Conservation (phyloP, 2,329 filamentous ascomycete species). For the Colletotrichum costaricense region DNA sequence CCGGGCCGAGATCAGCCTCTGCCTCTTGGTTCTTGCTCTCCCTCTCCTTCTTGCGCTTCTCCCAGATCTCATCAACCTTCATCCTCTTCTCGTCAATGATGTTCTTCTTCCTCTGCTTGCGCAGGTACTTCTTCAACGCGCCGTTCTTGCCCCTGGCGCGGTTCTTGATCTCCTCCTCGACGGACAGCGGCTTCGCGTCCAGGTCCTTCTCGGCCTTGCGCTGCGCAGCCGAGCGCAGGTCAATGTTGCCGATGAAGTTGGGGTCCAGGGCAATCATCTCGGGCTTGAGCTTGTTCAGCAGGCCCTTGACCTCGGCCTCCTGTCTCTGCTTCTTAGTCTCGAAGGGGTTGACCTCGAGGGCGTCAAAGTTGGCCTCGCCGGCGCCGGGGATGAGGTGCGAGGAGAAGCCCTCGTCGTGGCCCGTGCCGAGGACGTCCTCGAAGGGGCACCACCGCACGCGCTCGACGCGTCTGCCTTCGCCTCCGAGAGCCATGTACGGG, state of each 20-base stretch:
- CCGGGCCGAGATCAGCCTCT: conserved; percentile 83
- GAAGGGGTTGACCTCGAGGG: conserved; percentile 93
- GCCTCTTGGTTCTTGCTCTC: conserved; percentile 71
- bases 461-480: conserved; percentile 84
- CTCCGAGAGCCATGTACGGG: conserved; percentile 94
- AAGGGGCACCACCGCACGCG: conserved; percentile 92
- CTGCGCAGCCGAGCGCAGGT: conserved; percentile 83
- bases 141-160: conserved; percentile 90
- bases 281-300: conserved; percentile 94
- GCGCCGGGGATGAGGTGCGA: conserved; percentile 92
- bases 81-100: conserved; percentile 95
- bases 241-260: conserved; percentile 89
- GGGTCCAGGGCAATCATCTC: conserved; percentile 98
- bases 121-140: conserved; percentile 85
- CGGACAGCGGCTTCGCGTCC: conserved; percentile 72
- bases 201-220: conserved; percentile 81
- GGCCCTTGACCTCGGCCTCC: conserved; percentile 87
- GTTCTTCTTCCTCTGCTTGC: conserved; percentile 93
- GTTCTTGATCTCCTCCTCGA: conserved; percentile 76
- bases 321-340: conserved; percentile 93
- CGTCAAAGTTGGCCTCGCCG: conserved; percentile 97
- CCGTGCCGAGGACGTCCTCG: conserved; percentile 90
- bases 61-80: conserved; percentile 85
- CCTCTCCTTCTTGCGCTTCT: conserved; percentile 75
- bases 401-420: conserved; percentile 87